Percentiles rank a stretch among this genome's conserved stretches.
Conservation (phyloP, 73 alveolate genomes). For the Stentor coeruleus region DNA sequence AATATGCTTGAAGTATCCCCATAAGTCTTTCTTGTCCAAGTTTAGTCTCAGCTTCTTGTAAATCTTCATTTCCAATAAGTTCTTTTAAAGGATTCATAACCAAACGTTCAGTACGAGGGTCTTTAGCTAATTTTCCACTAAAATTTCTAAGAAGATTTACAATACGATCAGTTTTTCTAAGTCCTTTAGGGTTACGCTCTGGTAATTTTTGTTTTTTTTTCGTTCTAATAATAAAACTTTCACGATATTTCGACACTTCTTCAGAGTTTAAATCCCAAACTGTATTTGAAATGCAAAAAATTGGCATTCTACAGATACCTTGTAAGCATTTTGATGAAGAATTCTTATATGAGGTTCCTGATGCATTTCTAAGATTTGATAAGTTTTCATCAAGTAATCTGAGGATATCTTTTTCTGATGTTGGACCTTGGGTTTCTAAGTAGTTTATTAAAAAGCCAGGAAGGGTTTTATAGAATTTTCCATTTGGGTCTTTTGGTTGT, state of each 20-base stretch:
- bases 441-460: not conserved
- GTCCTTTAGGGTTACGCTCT: not conserved
- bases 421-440: not conserved
- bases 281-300: not conserved
- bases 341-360: not conserved
- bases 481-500: not conserved
- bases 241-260: not conserved
- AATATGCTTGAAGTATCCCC: constrained; percentile 11
- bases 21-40: not conserved
- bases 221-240: not conserved
- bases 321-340: not conserved
- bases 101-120: not conserved
- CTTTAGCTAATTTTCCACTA: not conserved
- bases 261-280: not conserved
- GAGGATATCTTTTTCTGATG: not conserved
- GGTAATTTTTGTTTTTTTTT: not conserved
- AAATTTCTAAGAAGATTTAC: not conserved
- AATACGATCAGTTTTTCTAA: not conserved
- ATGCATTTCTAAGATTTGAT: not conserved
- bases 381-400: not conserved
- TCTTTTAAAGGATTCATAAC: not conserved
- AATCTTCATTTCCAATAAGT: not conserved
- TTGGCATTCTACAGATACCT: not conserved
- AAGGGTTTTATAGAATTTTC: not conserved
- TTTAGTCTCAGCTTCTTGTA: not conserved